These are phyloP conservation scores for Sparassis latifolia DNA, from an alignment of 1,284 basidiomycete species.

Conservation along the genomic window DNA sequence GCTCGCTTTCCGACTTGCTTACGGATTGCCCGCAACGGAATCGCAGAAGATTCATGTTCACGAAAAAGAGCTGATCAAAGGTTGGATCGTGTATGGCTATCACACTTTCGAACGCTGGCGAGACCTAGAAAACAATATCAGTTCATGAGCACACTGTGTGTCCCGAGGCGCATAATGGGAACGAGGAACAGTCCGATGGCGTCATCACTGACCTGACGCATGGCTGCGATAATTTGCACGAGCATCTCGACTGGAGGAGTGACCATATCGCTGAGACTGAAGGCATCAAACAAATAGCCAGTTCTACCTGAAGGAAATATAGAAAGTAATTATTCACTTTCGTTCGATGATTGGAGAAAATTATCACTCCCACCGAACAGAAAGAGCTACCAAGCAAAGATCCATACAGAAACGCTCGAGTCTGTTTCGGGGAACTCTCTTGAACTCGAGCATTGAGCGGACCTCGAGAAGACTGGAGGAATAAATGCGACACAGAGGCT, in stretches of 20 bases:
- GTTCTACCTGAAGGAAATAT: conserved; percentile 20
- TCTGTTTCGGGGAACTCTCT: neutral
- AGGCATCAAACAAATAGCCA: conserved; percentile 36
- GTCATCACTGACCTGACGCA: conserved; percentile 24
- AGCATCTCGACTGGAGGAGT: conserved; percentile 16
- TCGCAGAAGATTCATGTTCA: conserved; percentile 24
- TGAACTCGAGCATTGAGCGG: neutral
- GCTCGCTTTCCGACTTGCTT: neutral
- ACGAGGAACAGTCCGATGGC: neutral
- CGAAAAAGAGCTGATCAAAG: conserved; percentile 42
- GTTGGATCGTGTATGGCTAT: conserved; percentile 33
- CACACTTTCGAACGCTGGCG: conserved; percentile 28
- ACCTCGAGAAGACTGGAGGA: no score
- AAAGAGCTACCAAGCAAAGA: conserved; percentile 5
- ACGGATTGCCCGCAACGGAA: neutral
- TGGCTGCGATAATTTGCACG: conserved; percentile 18
- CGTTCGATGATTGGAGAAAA: neutral
- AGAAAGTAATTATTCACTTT: neutral
- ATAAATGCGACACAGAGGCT: no score
- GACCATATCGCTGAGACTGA: conserved; percentile 17
- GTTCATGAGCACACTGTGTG: neutral
- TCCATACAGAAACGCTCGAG: conserved; percentile 4
- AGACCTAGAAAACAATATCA: conserved; percentile 8
- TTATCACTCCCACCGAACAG: conserved; percentile 4
- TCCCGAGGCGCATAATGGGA: no score